Conservation (phyloP, 1,284 basidiomycete genomes). For the Moesziomyces antarcticus region DNA sequence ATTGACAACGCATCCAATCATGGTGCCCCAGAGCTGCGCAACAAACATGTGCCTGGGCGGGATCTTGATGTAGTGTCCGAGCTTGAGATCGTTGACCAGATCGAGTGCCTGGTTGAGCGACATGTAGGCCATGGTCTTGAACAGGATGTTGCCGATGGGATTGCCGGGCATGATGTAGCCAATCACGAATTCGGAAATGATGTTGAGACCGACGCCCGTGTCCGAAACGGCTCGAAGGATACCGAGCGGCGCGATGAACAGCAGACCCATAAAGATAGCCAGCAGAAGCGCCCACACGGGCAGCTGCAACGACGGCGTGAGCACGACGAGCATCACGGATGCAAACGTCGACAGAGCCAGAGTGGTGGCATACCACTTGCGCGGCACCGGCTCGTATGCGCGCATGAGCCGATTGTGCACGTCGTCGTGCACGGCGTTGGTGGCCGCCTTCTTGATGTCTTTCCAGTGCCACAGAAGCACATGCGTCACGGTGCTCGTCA, state of each 20-base stretch:
- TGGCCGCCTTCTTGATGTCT: constrained; percentile 70
- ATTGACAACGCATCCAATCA: constrained; percentile 70
- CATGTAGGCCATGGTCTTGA: constrained; percentile 70
- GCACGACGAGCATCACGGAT: constrained; percentile 69
- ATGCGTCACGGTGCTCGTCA: constrained; percentile 71
- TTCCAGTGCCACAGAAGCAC: constrained; percentile 71
- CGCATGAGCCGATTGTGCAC: constrained; percentile 66
- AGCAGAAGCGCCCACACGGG: constrained; percentile 71
- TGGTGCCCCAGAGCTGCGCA: constrained; percentile 70
- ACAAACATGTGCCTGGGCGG: constrained; percentile 71
- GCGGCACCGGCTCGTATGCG: constrained; percentile 62
- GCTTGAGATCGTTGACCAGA: constrained; percentile 70
- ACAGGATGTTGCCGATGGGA: constrained; percentile 69
- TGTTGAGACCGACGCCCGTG: constrained; percentile 69
- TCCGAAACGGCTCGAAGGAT: constrained; percentile 71
- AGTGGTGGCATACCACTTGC: constrained; percentile 63
- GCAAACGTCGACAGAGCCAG: constrained; percentile 60
- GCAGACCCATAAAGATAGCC: constrained; percentile 69
- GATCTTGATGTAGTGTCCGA: constrained; percentile 67
- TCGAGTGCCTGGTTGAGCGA: constrained; percentile 67
- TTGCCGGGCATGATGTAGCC: constrained; percentile 71
- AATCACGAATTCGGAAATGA: constrained; percentile 70
- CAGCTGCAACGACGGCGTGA: constrained; percentile 70
- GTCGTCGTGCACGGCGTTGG: constrained; percentile 65
- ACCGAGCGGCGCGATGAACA: constrained; percentile 69